Evolutionary conservation across 805 yeast genomes (phyloP), one percentile per base, ranked within the genome.

Genomic region (Yarrowia sp.): DNA sequence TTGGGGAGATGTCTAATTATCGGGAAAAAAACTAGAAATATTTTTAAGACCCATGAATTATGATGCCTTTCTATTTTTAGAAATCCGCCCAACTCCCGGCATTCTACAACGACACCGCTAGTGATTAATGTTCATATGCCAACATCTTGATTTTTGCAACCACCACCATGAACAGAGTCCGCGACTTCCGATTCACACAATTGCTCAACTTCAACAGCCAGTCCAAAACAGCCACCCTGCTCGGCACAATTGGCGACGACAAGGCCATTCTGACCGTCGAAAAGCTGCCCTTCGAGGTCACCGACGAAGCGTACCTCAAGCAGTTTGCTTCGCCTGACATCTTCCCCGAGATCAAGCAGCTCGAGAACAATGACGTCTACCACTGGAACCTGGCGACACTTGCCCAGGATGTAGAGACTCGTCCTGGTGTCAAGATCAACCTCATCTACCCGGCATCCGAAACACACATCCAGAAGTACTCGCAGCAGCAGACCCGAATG

Each of bases 361-460:
- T 85, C 18, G 85, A 88, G n/a, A 71, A 76, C 14, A 94, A 93
- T 71, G 97, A 90, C 68, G 84, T 92, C 1, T 93, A 93, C 70
- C 80, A 80, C 65, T 93, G 98, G 97, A 89, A 90, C 13, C 72
- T 81, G 47, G 82, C 82, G 0, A 72, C 80, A 0, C 66, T 87
- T 41, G 67, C 67, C 3, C 86, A 83, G 65, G 76, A 79, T 51
- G 31, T 69, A 22, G 76, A 74, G 0, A 66, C 67, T 0, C 67
- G 67, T 4, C 89, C 96, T 0, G 80, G 84, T 0, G 85, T 86
- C 14, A 91, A 92, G 69, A 68, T 90, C 62, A 90, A 87, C 67
- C 67, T 93, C 62, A 85, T 93, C 24, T 90, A 83, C 71, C 99
- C 99, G 1, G 98, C 98, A 0, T 87, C 97, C 0, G 85, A 83